Conservation (phyloP, 2,329 filamentous ascomycete genomes). For the Orbilia brochopaga region DNA sequence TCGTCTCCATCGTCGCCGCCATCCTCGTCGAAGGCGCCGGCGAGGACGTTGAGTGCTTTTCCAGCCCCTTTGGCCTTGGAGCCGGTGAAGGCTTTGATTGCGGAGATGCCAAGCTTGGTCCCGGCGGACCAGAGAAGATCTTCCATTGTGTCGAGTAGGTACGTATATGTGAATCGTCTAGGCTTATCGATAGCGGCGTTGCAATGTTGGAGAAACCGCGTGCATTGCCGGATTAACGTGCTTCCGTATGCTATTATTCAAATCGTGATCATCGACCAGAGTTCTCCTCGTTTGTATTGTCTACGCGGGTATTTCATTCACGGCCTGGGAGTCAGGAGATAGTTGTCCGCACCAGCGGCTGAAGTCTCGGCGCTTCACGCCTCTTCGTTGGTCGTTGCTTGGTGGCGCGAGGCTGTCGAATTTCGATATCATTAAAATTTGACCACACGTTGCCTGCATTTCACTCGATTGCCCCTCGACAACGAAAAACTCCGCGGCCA, state of each 20-base stretch:
- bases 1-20: conserved; percentile 15
- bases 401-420: too few relatives aligned
- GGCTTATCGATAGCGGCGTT: neutral
- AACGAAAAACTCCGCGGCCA: too few relatives aligned
- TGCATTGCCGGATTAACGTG: too few relatives aligned
- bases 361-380: too few relatives aligned
- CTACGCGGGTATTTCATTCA: neutral
- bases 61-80: conserved; percentile 12
- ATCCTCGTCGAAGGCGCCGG: conserved; percentile 33
- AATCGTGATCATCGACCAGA: too few relatives aligned
- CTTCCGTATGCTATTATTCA: too few relatives aligned
- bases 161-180: neutral
- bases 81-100: conserved; percentile 34
- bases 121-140: conserved; percentile 29
- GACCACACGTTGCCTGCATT: too few relatives aligned
- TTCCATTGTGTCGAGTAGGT: conserved; percentile 15
- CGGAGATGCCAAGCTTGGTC: conserved; percentile 29
- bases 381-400: too few relatives aligned
- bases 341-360: too few relatives aligned
- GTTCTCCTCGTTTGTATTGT: neutral
- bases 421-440: too few relatives aligned
- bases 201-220: neutral
- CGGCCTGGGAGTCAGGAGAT: neutral
- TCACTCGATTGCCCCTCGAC: too few relatives aligned
- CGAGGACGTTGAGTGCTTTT: conserved; percentile 15